A percentile compares a stretch with the other conserved stretches of the same genome.
phyloP scores from a whole-genome alignment of 75 land plant genomes.

The Selaginella tamariscina region DNA sequence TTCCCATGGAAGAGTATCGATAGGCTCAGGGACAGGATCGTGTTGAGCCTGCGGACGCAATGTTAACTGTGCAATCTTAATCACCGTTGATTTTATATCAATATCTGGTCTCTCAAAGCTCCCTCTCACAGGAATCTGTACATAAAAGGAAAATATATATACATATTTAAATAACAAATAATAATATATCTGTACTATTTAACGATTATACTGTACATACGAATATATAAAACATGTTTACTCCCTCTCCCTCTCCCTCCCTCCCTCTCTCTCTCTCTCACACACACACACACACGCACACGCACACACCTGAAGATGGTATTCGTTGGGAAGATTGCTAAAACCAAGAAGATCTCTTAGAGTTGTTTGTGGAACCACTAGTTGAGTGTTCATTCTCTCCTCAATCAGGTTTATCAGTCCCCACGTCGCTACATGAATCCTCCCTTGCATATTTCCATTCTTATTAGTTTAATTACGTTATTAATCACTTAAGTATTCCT shows the following conservation, averaged over 20 bases:
- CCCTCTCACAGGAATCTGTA: constrained; percentile 27
- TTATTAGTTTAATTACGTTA: not conserved
- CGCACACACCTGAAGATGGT: constrained; percentile 22
- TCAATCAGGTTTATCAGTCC: constrained; percentile 17
- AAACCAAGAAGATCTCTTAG: constrained; percentile 21
- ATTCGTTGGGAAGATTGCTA: constrained; percentile 16
- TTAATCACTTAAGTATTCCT: no score
- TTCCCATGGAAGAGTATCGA: not conserved
- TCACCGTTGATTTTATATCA: constrained; percentile 23
- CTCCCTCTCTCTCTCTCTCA: not conserved
- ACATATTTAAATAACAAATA: not conserved
- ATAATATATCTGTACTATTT: not conserved
- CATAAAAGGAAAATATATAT: not conserved
- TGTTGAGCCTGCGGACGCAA: not conserved
- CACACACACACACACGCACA: no score
- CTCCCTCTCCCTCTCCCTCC: not conserved
- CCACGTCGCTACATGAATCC: constrained; percentile 30
- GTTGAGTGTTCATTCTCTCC: constrained; percentile 23
- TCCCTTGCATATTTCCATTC: constrained; percentile 1
- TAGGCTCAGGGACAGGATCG: not conserved
- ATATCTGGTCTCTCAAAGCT: constrained; percentile 24
- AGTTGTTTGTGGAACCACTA: constrained; percentile 26
- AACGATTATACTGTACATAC: not conserved
- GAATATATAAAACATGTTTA: not conserved
- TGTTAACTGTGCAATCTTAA: constrained; percentile 19